Percentiles rank a stretch among this genome's conserved stretches.
These are phyloP conservation scores for Camellia lanceoleosa DNA, from an alignment of 148 eudicot genomes.

Conservation along the genomic window DNA sequence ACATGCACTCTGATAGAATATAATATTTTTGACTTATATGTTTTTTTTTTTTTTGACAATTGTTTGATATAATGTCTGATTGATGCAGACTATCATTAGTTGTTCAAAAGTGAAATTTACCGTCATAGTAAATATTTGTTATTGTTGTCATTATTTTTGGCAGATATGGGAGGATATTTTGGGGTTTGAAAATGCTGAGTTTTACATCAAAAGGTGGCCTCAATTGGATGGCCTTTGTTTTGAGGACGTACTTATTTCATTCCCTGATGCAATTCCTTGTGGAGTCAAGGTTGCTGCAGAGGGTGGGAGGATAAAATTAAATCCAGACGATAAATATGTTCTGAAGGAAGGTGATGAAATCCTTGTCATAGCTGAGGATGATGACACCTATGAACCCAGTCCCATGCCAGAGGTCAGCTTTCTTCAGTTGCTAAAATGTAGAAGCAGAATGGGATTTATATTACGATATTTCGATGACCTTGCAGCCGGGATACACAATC, in stretches of 20 bases:
- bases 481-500: background rate
- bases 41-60: background rate
- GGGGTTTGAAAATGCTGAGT: constrained; percentile 96
- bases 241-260: constrained; percentile 66
- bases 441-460: background rate
- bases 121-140: background rate
- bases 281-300: constrained; percentile 83
- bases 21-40: background rate
- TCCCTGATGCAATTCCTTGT: constrained; percentile 95
- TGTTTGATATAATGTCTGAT: background rate
- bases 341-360: constrained; percentile 76
- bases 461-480: background rate
- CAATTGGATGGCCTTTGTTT: constrained; percentile 60
- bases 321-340: constrained; percentile 76
- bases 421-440: constrained; percentile 14
- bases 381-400: constrained; percentile 84
- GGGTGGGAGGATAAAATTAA: constrained; percentile 72
- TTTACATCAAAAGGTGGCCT: constrained; percentile 95
- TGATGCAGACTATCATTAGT: background rate
- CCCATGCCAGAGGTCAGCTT: constrained; percentile 60
- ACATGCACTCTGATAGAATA: background rate
- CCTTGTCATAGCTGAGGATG: constrained; percentile 96
- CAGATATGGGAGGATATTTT: constrained; percentile 97
- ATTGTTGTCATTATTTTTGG: constrained; percentile 6
- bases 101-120: background rate